phyloP scores from a whole-genome alignment of 192 early-diverging fungal species.

The Geosiphon pyriformis region DNA sequence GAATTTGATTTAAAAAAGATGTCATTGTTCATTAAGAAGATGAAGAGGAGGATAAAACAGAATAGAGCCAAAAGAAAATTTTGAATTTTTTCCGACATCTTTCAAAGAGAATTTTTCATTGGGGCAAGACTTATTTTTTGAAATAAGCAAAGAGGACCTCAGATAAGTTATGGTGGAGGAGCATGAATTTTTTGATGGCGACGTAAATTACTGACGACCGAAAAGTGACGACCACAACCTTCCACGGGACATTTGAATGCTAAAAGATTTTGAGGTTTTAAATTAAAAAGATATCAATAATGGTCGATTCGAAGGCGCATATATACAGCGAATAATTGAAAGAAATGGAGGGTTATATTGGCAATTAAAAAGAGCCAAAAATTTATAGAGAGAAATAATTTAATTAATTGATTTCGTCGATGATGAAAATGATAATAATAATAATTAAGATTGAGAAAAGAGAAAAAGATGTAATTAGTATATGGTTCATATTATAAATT shows the following conservation, averaged over 20 bases:
- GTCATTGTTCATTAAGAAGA: background rate
- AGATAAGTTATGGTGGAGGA: background rate
- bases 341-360: too few species aligned
- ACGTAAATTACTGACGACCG: conserved; percentile 62
- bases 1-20: background rate
- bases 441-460: background rate
- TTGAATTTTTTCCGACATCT: background rate
- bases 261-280: too few species aligned
- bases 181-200: conserved; percentile 56
- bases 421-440: too few species aligned
- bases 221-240: conserved; percentile 58
- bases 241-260: conserved; percentile 46
- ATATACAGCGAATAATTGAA: too few species aligned
- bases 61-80: background rate
- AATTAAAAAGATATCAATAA: too few species aligned
- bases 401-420: background rate
- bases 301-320: too few species aligned
- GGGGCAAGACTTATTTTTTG: too few species aligned
- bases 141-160: background rate
- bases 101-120: too few species aligned
- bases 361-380: too few species aligned
- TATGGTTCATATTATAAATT: too few species aligned
- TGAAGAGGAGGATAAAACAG: background rate
- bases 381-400: too few species aligned
- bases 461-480: background rate